Evolutionary conservation across 1,139 yeast species (phyloP).

Genomic region (Pichia sp.): DNA sequence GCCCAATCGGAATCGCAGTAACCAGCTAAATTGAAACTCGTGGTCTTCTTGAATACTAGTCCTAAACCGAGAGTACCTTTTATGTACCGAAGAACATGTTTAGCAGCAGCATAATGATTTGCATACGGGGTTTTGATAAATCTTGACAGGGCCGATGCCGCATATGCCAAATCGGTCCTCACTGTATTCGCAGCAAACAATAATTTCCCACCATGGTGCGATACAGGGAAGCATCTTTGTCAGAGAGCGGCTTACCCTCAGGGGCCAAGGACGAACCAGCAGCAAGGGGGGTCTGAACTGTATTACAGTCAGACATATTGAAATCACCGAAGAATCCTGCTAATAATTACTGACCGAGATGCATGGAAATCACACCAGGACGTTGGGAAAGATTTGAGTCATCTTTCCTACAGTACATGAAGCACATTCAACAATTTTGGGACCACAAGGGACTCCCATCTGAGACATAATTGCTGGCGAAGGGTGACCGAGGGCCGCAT

Average conservation of each 20-base stretch:
- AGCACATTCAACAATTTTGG: no score
- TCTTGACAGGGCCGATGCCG: conserved; percentile 6
- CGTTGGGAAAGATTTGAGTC: no score
- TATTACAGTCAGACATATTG: not conserved
- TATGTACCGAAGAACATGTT: conserved; percentile 4
- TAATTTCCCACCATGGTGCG: no score
- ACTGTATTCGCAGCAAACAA: conserved; percentile 6
- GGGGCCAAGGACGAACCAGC: not conserved
- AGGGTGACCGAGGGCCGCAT: no score
- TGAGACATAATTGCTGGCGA: no score
- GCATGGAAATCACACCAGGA: not conserved
- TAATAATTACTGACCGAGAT: no score
- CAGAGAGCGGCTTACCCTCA: no score
- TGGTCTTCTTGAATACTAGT: not conserved
- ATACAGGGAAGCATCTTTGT: no score
- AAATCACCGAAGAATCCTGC: not conserved
- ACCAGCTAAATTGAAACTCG: not conserved
- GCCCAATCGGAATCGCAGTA: conserved; percentile 8
- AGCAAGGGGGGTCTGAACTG: not conserved
- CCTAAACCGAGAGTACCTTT: conserved; percentile 1
- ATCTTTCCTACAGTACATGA: no score
- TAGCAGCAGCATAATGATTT: conserved; percentile 4
- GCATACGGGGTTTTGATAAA: not conserved
- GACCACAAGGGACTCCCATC: no score
- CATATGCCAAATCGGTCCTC: conserved; percentile 5